Conservation (phyloP, 2,329 filamentous ascomycete genomes). For the Cucurbitaria berberidis region DNA sequence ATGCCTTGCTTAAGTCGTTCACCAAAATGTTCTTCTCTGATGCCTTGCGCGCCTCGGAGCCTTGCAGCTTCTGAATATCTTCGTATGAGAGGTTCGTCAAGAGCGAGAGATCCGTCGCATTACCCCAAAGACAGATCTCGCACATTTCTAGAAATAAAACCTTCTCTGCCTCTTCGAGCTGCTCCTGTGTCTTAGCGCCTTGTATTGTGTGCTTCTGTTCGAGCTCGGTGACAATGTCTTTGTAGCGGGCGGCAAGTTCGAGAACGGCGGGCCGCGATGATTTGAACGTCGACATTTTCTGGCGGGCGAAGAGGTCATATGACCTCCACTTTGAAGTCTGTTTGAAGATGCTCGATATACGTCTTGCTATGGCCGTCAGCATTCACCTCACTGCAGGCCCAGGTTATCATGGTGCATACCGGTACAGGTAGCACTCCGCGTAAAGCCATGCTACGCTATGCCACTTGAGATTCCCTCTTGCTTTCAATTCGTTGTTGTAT, state of each 20-base stretch:
- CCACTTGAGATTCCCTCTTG: conserved; percentile 78
- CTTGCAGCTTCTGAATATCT: conserved; percentile 96
- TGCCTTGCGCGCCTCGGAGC: conserved; percentile 81
- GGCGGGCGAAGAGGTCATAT: conserved; percentile 87
- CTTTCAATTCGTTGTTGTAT: conserved; percentile 86
- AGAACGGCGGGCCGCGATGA: conserved; percentile 87
- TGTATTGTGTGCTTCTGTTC: conserved; percentile 57
- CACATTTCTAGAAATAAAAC: conserved; percentile 90
- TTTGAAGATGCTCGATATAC: conserved; percentile 79
- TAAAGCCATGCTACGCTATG: conserved; percentile 87
- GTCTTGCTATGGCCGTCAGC: conserved; percentile 59
- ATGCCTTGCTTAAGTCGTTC: conserved; percentile 80
- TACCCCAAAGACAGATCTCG: conserved; percentile 96
- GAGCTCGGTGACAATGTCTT: conserved; percentile 72
- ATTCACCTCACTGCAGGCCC: too few relatives aligned
- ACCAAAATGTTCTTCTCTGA: conserved; percentile 90
- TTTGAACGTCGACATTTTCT: conserved; percentile 91
- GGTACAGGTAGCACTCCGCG: conserved; percentile 92
- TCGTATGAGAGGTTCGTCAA: conserved; percentile 90
- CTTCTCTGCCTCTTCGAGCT: conserved; percentile 72
- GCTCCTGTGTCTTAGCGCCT: conserved; percentile 54
- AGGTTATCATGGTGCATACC: conserved; percentile 54
- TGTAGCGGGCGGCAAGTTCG: conserved; percentile 81
- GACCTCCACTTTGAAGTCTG: conserved; percentile 81
- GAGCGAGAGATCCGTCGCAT: conserved; percentile 91